phyloP scores from a whole-genome alignment of 2,329 filamentous ascomycete genomes.

The Dothiorella sarmentorum region DNA sequence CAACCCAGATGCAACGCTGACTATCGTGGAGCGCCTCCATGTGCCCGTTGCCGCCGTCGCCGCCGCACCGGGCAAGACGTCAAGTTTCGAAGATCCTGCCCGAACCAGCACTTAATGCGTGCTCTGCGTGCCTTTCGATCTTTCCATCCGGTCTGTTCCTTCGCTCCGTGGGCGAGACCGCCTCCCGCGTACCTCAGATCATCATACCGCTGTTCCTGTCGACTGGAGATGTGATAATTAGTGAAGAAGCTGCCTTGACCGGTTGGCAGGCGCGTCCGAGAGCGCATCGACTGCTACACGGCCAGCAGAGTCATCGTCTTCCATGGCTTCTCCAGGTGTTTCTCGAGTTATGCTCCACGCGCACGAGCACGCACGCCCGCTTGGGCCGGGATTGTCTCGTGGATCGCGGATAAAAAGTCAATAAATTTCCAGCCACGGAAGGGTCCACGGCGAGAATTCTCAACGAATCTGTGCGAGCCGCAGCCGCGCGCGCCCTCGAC shows the following conservation, averaged over 20 bases:
- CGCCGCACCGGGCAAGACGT: neutral
- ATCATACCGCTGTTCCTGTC: slow-evolving; percentile 3
- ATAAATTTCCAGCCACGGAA: slow-evolving; percentile 4
- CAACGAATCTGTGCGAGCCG: slow-evolving; percentile 1
- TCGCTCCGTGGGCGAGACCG: slow-evolving; percentile 1
- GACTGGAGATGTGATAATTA: neutral
- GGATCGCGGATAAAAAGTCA: slow-evolving; percentile 14
- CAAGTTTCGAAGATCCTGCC: slow-evolving; percentile 6
- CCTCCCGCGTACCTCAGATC: neutral
- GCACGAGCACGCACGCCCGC: neutral
- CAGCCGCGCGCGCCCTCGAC: neutral
- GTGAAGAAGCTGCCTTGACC: neutral
- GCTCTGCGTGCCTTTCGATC: neutral
- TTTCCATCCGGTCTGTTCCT: neutral
- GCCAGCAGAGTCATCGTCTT: neutral
- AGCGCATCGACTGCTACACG: neutral
- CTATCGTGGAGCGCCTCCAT: neutral
- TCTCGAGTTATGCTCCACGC: slow-evolving; percentile 4
- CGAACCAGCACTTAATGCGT: neutral
- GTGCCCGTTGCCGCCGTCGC: neutral
- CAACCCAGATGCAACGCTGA: slow-evolving; percentile 1
- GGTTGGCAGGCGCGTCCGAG: neutral
- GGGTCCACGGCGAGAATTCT: neutral
- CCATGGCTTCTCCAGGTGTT: neutral
- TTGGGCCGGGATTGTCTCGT: neutral